Conservation (phyloP, 495 filamentous ascomycete species). For the Aspergillus panamensis region DNA sequence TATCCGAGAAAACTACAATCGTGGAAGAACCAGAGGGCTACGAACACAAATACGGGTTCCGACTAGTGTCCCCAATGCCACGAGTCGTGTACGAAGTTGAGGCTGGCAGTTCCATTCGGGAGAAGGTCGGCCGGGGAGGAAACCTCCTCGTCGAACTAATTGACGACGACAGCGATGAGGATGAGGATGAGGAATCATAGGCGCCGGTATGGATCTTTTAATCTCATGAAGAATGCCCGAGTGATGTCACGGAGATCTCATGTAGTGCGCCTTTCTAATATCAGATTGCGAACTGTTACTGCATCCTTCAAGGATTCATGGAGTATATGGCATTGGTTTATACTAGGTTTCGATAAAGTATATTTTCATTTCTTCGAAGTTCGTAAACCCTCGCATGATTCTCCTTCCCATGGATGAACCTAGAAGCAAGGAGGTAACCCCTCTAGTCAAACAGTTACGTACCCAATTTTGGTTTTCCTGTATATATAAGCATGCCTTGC, state of each 20-base stretch:
- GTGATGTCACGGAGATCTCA: neutral
- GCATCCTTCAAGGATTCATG: neutral
- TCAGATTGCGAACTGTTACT: neutral
- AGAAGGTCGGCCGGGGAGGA: slow-evolving; percentile 75
- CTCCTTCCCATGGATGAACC: too few species aligned
- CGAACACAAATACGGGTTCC: slow-evolving; percentile 75
- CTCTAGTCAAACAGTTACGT: too few species aligned
- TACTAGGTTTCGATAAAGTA: neutral
- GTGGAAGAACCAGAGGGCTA: slow-evolving; percentile 60
- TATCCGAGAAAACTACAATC: slow-evolving; percentile 25
- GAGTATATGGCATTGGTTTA: neutral
- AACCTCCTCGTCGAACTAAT: slow-evolving; percentile 83
- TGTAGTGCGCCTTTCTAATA: neutral
- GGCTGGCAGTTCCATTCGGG: slow-evolving; percentile 57
- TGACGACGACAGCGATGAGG: slow-evolving; percentile 55
- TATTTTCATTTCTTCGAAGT: neutral
- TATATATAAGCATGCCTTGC: too few species aligned
- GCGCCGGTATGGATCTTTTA: neutral
- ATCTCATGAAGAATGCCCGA: neutral
- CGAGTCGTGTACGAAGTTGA: slow-evolving; percentile 70
- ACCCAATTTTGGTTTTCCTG: too few species aligned
- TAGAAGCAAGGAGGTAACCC: too few species aligned
- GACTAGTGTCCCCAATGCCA: slow-evolving; percentile 78
- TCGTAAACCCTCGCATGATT: neutral
- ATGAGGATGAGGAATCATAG: slow-evolving; percentile 25